Base-by-base conservation (phyloP, 495 filamentous ascomycete species). In the Trichodelitschia bisporula region DNA sequence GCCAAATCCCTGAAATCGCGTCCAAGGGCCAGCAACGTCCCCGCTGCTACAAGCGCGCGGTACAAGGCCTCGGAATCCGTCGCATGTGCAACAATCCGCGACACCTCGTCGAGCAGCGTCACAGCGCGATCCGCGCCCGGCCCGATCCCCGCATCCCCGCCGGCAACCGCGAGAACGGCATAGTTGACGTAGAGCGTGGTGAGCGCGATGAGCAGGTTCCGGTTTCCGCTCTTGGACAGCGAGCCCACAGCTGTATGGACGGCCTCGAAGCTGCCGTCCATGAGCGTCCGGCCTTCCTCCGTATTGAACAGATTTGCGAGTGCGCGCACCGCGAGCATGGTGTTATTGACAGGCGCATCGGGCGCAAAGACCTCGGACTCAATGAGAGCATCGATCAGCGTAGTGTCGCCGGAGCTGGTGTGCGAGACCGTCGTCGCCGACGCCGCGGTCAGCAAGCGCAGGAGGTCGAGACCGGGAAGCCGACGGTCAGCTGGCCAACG, bases 281-380 rank as follows among this genome's bases (percentile, higher is more conserved):
- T 64, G 1, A 83, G 51, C 12, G 57, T 47, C 8, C 76, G 66
- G 19, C 86, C 86, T 33, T 68, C 54, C 2, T 60, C 46, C 0
- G 75, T 79, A 33, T 67, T 64, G 50, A 93, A 95, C 4, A 95
- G 54, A 35, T 99, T 99, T n/a, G 65, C 70, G 28, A 91, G 61
- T 10, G 70, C 61, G 8, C 89, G 79, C 25, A 77, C 54, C 0
- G 75, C 64, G 49, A 95, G 68, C 77, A 95, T 91, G 18, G 70
- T 63, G 42, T 76, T 77, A 45, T 93, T 92, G 9, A 65, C 45
- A 2, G 46, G 38, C 6, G 44, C 54, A 10, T 56, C 53, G 13
- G 50, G 41, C 20, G 63, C 55, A 33, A 83, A 74, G 13, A 72
- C 49, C 2, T 59, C 64, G 29, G 61, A 59, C 1, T 40, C 35